Evolutionary conservation across 768 basidiomycete species (phyloP), one percentile per base, ranked within the genome.

Genomic region (Rhizopogon vinicolor): DNA sequence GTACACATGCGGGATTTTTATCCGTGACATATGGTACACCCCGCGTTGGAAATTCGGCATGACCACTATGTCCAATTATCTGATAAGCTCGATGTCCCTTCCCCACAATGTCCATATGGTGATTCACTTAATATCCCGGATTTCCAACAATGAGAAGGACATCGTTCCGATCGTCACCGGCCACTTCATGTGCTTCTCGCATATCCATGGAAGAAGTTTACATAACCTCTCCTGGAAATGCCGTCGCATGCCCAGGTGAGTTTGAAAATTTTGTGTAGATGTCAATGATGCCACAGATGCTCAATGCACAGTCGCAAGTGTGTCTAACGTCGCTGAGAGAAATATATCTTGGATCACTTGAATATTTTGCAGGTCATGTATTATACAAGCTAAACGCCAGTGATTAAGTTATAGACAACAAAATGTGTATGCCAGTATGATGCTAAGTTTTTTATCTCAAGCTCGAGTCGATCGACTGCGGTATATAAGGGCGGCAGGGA

Each of bases 81-180:
- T 51, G 22, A 67, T 68, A 35, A 16, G 64, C 55, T 12, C 13
- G 40, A 10, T 14, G 12, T 54, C 2, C 35, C 44, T 16, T 42
- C 25, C 22, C 22, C 16, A 14, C 18, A 48, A 18, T 35, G 18
- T n/a, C 7, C n/a, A 33, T n/a, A 29, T 35, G 25, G 3, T 31
- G 39, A 22, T 40, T 42, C 25, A 22, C 22, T n/a, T n/a, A n/a
- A n/a, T n/a, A 61, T 67, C 37, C 45, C 60, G 3, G 57, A 69
- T 59, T 64, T 65, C 51, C 65, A 54, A 68, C 54, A 68, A 69
- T n/a, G 29, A 52, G 51, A 67, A 62, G n/a, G 78, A 82, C 60
- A 55, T 74, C 29, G 69, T 86, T 42, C 85, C 86, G 22, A 84
- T 81, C 55, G 72, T 86, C 7, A 84, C 84, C 7, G 78, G 75